Base-by-base conservation (phyloP, 768 basidiomycete genomes). In the Coprinellus micaceus region DNA sequence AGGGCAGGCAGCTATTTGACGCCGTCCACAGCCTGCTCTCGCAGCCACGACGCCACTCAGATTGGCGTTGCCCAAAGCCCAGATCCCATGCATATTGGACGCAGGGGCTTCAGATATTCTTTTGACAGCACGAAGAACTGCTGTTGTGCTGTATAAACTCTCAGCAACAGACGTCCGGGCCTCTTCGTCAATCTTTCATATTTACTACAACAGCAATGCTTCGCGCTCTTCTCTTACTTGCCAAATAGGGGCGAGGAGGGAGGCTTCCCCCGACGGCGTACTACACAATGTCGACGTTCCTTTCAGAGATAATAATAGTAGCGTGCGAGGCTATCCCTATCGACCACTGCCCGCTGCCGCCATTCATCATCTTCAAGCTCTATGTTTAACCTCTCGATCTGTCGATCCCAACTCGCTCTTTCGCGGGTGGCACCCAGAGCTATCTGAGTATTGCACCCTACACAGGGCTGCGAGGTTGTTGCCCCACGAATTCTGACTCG, bases 51-150 rank as follows among this genome's bases (percentile, higher is more conserved):
- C 57, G 57, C 57, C 57, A 58, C 57, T 33, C 52, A 58, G 52
- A 58, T 54, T 58, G 57, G 24, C 21, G 40, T 17, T n/a, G 13
- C 15, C 53, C 25, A 44, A 33, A 33, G 41, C 19, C 37, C 24
- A 52, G 53, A 60, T 55, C 43, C 54, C 49, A 51, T 21, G 56
- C 51, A 47, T 52, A 51, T 52, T 39, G 21, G 56, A 57, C 49
- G 36, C 33, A n/a, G 19, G 17, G 15, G 21, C 19, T 56, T 51
- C 54, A 51, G 30, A 39, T 30, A 56, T 12, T 48, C 24, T 22
- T 37, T 53, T 52, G 59, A 60, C 59, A 59, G 59, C 50, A n/a
- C 43, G 43, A 40, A 56, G 50, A 19, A 52, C 28, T 46, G 39
- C 17, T 11, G 45, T 21, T 47, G 7, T 13, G 24, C 25, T 22